phyloP scores from a whole-genome alignment of 78 protist genomes.

The Dictyostelium brefeldianum region DNA sequence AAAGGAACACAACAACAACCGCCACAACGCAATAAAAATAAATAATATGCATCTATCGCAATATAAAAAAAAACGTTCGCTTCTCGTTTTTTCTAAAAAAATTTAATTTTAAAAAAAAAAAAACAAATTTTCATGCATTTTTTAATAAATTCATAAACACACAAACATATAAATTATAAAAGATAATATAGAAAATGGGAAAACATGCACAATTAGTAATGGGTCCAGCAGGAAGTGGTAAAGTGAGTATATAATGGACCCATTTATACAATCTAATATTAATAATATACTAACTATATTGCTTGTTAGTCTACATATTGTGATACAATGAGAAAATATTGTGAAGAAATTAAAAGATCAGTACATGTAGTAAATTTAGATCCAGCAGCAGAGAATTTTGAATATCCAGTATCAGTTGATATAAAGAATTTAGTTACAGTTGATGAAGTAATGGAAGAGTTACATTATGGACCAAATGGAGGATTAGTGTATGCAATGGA shows the following conservation, averaged over 20 bases:
- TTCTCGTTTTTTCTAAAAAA: background rate
- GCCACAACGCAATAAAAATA: background rate
- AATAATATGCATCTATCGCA: background rate
- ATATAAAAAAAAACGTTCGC: background rate
- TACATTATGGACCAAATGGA: slow-evolving; percentile 98
- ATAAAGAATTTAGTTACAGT: slow-evolving; percentile 95
- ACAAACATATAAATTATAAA: background rate
- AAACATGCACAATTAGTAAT: slow-evolving; percentile 96
- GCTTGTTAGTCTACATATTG: slow-evolving; percentile 95
- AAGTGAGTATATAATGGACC: slow-evolving; percentile 19
- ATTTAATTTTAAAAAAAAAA: background rate
- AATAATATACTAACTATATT: background rate
- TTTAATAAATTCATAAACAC: background rate
- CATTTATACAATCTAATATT: no score
- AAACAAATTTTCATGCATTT: background rate
- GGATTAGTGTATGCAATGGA: slow-evolving; percentile 97
- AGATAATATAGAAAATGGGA: slow-evolving; percentile 66
- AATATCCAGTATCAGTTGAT: slow-evolving; percentile 91
- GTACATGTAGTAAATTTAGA: slow-evolving; percentile 98
- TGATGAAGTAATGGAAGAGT: slow-evolving; percentile 96
- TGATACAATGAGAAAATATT: slow-evolving; percentile 84
- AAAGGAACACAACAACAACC: background rate
- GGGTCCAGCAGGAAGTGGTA: slow-evolving; percentile 99
- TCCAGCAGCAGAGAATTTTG: slow-evolving; percentile 98
- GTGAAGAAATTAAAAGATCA: slow-evolving; percentile 75